phyloP scores from a whole-genome alignment of 2,329 filamentous ascomycete species.

The Cordyceps fumosorosea region DNA sequence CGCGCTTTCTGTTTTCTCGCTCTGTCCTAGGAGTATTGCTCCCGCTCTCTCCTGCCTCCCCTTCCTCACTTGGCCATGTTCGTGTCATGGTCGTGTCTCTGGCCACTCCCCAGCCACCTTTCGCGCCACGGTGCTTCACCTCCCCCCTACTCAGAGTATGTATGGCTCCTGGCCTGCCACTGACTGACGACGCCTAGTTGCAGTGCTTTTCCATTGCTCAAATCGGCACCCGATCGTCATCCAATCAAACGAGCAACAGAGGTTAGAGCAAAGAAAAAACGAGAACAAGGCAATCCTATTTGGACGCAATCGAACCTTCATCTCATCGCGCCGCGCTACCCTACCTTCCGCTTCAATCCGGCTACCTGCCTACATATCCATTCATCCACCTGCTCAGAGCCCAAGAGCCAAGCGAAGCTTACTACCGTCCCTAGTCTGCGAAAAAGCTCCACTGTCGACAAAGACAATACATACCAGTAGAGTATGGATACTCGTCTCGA shows the following conservation, averaged over 20 bases:
- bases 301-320: neutral
- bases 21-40: neutral
- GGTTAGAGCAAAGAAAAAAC: neutral
- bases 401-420: neutral
- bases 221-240: neutral
- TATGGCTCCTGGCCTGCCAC: neutral
- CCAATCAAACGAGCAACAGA: neutral
- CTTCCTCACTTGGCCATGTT: neutral
- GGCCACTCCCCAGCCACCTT: constrained; percentile 5
- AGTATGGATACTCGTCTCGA: neutral
- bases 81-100: constrained; percentile 6
- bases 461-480: neutral
- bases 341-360: neutral
- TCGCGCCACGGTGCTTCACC: neutral
- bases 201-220: neutral
- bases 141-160: neutral
- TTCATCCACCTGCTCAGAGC: neutral
- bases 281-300: neutral
- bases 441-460: neutral
- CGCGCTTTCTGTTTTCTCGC: neutral
- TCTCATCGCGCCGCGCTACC: neutral
- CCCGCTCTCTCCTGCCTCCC: neutral
- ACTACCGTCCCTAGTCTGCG: neutral
- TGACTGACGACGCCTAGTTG: constrained; percentile 2
- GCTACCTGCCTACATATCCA: neutral